Conservation (phyloP, 495 filamentous ascomycete species). For the Neurospora sp. region DNA sequence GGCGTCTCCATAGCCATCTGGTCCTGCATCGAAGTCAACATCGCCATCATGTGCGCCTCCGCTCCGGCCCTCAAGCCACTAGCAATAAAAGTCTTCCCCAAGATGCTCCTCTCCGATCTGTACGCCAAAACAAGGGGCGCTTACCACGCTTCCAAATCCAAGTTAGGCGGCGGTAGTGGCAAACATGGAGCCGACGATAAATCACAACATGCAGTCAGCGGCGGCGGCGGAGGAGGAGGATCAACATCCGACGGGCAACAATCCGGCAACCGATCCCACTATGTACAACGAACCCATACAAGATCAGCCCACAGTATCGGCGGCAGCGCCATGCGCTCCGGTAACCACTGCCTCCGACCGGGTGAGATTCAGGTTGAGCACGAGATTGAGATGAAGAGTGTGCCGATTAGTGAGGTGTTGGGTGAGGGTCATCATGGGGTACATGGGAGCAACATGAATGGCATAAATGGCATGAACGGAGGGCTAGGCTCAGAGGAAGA, state of each 20-base stretch:
- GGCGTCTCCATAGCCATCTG: slow-evolving; percentile 30
- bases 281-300: background rate
- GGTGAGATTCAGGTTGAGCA: slow-evolving; percentile 10
- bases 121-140: slow-evolving; percentile 10
- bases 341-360: background rate
- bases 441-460: background rate
- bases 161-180: background rate
- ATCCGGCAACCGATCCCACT: too few species aligned
- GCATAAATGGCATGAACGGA: background rate
- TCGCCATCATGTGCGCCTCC: slow-evolving; percentile 41
- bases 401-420: background rate
- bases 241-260: background rate
- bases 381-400: slow-evolving; percentile 12
- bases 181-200: background rate
- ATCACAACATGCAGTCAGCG: background rate
- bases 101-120: slow-evolving; percentile 6
- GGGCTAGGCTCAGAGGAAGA: background rate
- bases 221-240: background rate
- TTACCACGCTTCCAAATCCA: background rate
- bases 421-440: background rate
- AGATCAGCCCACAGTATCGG: background rate
- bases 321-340: background rate
- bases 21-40: slow-evolving; percentile 40
- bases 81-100: slow-evolving; percentile 22
- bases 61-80: slow-evolving; percentile 32